Base-by-base conservation (phyloP, 495 filamentous ascomycete species). In the Penicillium verhagenii region DNA sequence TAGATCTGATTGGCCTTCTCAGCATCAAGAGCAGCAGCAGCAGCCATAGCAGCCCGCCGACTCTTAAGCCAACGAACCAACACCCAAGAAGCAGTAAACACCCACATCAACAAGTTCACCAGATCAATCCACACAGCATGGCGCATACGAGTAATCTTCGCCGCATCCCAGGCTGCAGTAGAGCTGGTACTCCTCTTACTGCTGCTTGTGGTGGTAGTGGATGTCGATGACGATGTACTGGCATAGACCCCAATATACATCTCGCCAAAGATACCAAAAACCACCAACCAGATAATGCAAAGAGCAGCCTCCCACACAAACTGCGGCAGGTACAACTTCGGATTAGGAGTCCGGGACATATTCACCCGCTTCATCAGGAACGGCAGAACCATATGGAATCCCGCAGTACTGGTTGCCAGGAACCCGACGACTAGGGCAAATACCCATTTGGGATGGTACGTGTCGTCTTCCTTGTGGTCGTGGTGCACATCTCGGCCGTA, bases 51-150 rank as follows among this genome's bases (percentile, higher is more conserved):
- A 3, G 33, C 53, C 38, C 59, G 20, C 4, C 60, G 58, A 40
- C 52, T 53, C 65, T 65, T 70, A 64, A 69, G 65, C 69, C 69
- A 80, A 19, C 70, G 58, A 50, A 78, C 18, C 39, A 70, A 64
- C 40, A 65, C 69, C 64, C 71, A 74, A 7, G 77, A 58, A 2
- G 74, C 73, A 10, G 79, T 85, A 26, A 84, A 63, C 24, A 88
- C 65, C 90, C 91, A 96, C 21, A 96, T 71, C 29, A 87, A 53
- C 66, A 87, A 79, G 62, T 86, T 88, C 20, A 82, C 70, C 46
- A 95, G 72, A 70, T 92, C 89, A 20, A 95, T 72, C 90, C 90
- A 96, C 25, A 92, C 89, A 24, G 91, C 90, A 68, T 86, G 84
- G 70, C 91, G 88, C 91, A 96, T 94, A 26, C 88, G 78, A 59